These are phyloP conservation scores for Coemansia sp. DNA, from an alignment of 192 early-diverging fungal species.

Conservation along the genomic window DNA sequence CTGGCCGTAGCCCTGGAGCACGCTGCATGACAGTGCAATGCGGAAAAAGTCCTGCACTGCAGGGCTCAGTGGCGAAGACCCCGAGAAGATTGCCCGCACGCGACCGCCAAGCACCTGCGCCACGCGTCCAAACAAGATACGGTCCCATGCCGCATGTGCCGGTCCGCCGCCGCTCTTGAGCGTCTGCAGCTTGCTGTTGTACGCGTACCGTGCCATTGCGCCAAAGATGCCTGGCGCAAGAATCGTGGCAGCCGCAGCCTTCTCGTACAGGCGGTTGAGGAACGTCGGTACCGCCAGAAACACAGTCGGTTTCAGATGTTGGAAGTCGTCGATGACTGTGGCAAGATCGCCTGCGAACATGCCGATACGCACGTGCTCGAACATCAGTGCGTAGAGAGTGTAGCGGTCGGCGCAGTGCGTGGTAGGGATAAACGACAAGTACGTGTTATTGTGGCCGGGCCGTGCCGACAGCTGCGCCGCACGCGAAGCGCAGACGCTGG, in stretches of 20 bases:
- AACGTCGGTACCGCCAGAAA: conserved; percentile 74
- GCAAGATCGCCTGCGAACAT: conserved; percentile 70
- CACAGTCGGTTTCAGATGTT: conserved; percentile 70
- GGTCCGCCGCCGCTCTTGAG: conserved; percentile 55
- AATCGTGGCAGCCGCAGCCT: conserved; percentile 57
- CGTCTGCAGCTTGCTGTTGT: conserved; percentile 59
- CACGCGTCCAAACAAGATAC: conserved; percentile 79
- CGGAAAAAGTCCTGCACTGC: conserved; percentile 81
- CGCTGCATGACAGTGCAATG: conserved; percentile 51
- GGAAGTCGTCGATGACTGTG: conserved; percentile 75
- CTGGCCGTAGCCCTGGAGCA: conserved; percentile 83
- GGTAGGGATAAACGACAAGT: conserved; percentile 65
- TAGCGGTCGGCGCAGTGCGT: conserved; percentile 78
- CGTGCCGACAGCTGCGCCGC: conserved; percentile 61
- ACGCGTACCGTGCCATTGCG: conserved; percentile 48
- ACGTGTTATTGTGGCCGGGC: conserved; percentile 66
- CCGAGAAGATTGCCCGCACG: conserved; percentile 69
- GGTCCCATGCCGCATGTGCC: conserved; percentile 80
- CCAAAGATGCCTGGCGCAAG: conserved; percentile 50
- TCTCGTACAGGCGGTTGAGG: conserved; percentile 78
- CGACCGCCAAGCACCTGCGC: conserved; percentile 70
- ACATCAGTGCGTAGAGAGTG: conserved; percentile 50
- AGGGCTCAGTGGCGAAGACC: conserved; percentile 64
- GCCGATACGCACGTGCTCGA: conserved; percentile 64
- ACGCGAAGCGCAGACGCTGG: too few species aligned